These are phyloP conservation scores for Glycine latifolia DNA, from an alignment of 306 rosid genomes.

Conservation along the genomic window DNA sequence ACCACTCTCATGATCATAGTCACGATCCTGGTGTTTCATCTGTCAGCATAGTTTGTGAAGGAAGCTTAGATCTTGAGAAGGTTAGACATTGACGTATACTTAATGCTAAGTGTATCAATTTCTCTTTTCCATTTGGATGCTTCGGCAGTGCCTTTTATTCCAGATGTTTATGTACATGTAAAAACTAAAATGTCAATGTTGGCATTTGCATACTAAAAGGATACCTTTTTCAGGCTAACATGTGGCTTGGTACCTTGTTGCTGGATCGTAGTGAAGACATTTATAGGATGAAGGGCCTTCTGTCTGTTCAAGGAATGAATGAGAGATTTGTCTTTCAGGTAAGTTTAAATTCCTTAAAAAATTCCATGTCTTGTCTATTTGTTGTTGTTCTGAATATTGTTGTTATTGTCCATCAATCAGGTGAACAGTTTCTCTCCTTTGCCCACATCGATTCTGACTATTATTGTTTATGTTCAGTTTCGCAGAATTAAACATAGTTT, in stretches of 20 bases:
- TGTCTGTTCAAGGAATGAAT: conserved; percentile 88
- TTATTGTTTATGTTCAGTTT: conserved; percentile 9
- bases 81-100: conserved; percentile 47
- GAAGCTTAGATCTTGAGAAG: conserved; percentile 97
- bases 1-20: conserved; percentile 82
- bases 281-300: conserved; percentile 94
- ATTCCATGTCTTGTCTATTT: background rate
- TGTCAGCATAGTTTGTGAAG: conserved; percentile 95
- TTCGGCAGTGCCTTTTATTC: conserved; percentile 14
- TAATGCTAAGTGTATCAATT: conserved; percentile 14
- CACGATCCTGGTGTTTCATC: conserved; percentile 98
- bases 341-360: conserved; percentile 41
- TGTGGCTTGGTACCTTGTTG: conserved; percentile 90
- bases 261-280: conserved; percentile 91
- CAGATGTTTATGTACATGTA: conserved; percentile 18
- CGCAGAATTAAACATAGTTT: conserved; percentile 9
- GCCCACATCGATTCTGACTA: background rate
- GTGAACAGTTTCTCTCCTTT: conserved; percentile 1
- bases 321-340: conserved; percentile 99
- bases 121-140: conserved; percentile 35
- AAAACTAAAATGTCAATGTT: background rate
- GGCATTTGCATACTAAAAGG: conserved; percentile 17
- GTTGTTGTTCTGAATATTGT: background rate
- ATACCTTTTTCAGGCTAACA: conserved; percentile 73
- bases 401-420: background rate